These are phyloP conservation scores for Candida peoriensis DNA, from an alignment of 805 yeast genomes.

Conservation along the genomic window DNA sequence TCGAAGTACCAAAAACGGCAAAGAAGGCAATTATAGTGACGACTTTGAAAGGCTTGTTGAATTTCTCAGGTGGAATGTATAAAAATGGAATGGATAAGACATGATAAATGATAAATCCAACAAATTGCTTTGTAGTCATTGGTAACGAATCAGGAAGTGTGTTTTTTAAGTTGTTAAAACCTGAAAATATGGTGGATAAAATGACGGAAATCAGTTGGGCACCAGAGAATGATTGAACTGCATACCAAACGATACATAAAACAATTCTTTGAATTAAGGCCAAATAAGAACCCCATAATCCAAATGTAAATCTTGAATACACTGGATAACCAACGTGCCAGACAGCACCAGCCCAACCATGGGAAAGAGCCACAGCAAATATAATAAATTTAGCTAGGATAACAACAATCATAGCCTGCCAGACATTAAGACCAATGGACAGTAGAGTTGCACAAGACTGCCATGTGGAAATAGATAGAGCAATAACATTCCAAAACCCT, in stretches of 20 bases:
- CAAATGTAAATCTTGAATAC: constrained; percentile 39
- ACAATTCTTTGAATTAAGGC: constrained; percentile 41
- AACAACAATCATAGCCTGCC: constrained; percentile 39
- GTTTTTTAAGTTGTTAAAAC: constrained; percentile 34
- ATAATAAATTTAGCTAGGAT: constrained; percentile 38
- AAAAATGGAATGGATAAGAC: constrained; percentile 27
- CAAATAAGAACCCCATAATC: constrained; percentile 39
- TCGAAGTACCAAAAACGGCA: constrained; percentile 33
- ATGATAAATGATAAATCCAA: constrained; percentile 37
- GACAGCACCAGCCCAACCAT: constrained; percentile 43
- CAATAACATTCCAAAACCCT: constrained; percentile 38
- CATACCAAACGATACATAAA: constrained; percentile 42
- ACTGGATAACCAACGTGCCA: constrained; percentile 48
- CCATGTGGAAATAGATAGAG: constrained; percentile 36
- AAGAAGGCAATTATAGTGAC: constrained; percentile 27
- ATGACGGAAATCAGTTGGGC: constrained; percentile 37
- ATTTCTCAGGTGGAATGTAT: constrained; percentile 28
- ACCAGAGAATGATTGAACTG: constrained; percentile 42
- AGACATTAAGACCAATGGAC: constrained; percentile 37
- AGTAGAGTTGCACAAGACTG: constrained; percentile 38
- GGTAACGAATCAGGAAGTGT: constrained; percentile 33
- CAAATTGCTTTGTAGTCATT: constrained; percentile 37
- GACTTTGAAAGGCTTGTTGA: constrained; percentile 25
- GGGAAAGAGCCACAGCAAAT: constrained; percentile 34
- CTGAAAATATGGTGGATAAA: constrained; percentile 33